Conservation (phyloP, 257 asterid genomes). For the Salvia hispanica region DNA sequence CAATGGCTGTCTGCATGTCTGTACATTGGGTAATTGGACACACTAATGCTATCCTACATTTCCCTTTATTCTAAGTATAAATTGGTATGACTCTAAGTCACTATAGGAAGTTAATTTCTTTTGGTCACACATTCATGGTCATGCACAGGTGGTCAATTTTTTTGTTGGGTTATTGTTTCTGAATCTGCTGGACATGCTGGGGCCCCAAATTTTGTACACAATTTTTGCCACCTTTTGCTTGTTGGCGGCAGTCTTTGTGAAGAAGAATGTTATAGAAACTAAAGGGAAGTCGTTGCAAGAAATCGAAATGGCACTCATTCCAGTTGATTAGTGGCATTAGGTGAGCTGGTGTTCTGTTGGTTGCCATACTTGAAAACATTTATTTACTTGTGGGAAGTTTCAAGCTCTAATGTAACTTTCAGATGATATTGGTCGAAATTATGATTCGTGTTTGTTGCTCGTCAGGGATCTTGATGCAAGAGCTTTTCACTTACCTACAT, state of each 20-base stretch:
- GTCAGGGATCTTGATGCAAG: too few species aligned
- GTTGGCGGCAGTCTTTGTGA: slow-evolving; percentile 56
- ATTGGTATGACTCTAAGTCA: background rate
- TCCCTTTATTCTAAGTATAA: slow-evolving; percentile 11
- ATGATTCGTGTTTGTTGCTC: too few species aligned
- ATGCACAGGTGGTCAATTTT: slow-evolving; percentile 69
- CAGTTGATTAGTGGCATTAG: slow-evolving; percentile 40
- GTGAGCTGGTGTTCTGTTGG: too few species aligned
- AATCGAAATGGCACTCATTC: slow-evolving; percentile 72
- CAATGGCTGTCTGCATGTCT: slow-evolving; percentile 94
- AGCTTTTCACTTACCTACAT: too few species aligned
- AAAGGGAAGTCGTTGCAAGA: slow-evolving; percentile 91
- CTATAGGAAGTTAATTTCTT: background rate
- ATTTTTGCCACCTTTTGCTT: slow-evolving; percentile 61
- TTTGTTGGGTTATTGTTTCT: slow-evolving; percentile 77
- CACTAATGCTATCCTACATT: background rate
- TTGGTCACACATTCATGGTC: too few species aligned
- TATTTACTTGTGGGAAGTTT: too few species aligned
- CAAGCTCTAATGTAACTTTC: too few species aligned
- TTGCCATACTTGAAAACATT: too few species aligned
- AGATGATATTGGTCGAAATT: too few species aligned
- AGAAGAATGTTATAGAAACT: slow-evolving; percentile 72
- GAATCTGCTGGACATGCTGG: slow-evolving; percentile 70
- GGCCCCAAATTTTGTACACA: slow-evolving; percentile 69
- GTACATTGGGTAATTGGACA: slow-evolving; percentile 78